Conservation (phyloP, 1,284 basidiomycete genomes). For the Cystobasidiaceae sp. region DNA sequence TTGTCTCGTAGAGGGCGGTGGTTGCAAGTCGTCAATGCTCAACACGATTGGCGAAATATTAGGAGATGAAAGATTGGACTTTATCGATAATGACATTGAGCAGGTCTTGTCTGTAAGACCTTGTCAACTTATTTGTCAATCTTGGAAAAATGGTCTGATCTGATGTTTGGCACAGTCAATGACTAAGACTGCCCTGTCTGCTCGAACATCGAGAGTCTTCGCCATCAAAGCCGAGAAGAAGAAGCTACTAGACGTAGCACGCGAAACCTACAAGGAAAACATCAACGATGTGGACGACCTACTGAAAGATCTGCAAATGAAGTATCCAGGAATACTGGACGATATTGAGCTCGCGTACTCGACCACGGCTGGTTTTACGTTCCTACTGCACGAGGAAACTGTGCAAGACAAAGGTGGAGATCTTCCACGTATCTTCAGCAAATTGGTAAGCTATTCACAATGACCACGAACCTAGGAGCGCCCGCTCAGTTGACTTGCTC, state of each 20-base stretch:
- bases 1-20: constrained; percentile 52
- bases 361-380: constrained; percentile 31
- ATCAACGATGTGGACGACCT: constrained; percentile 73
- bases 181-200: constrained; percentile 18
- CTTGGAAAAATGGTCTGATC: background rate
- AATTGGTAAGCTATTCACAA: constrained; percentile 36
- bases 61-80: constrained; percentile 60
- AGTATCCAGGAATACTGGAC: constrained; percentile 9
- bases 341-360: constrained; percentile 12
- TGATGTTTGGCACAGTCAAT: background rate
- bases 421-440: constrained; percentile 35
- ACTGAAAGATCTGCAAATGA: constrained; percentile 25
- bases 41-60: constrained; percentile 65
- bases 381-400: constrained; percentile 30
- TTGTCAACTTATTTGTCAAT: background rate
- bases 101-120: constrained; percentile 47
- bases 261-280: constrained; percentile 84
- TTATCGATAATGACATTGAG: constrained; percentile 63
- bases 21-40: constrained; percentile 59
- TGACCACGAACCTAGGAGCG: too few relatives aligned
- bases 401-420: constrained; percentile 34
- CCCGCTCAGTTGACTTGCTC: too few relatives aligned
- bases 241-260: constrained; percentile 79
- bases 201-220: constrained; percentile 36
- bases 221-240: constrained; percentile 40